These are phyloP conservation scores for Clitoria ternatea DNA, from an alignment of 306 rosid genomes.

Conservation along the genomic window DNA sequence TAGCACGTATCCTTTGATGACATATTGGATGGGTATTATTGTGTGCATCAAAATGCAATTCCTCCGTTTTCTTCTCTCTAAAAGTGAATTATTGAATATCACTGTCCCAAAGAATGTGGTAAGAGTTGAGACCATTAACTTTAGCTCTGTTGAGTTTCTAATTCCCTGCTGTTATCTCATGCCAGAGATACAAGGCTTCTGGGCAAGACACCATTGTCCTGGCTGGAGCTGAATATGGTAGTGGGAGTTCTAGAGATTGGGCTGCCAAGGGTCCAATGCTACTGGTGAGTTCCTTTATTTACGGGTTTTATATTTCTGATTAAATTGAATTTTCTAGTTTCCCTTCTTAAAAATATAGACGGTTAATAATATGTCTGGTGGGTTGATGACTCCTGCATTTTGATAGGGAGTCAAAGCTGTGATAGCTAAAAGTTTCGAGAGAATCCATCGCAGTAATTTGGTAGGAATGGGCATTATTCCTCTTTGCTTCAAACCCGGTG, in stretches of 20 bases:
- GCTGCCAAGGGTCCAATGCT: constrained; percentile 99
- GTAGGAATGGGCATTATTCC: constrained; percentile 96
- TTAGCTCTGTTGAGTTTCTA: constrained; percentile 12
- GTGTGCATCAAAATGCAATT: neutral
- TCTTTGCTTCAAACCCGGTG: constrained; percentile 81
- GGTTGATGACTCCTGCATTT: constrained; percentile 3
- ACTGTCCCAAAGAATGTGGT: neutral
- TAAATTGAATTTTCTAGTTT: neutral
- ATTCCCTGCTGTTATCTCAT: constrained; percentile 23
- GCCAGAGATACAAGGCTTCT: constrained; percentile 67
- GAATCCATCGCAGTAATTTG: constrained; percentile 93
- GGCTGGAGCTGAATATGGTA: constrained; percentile 95
- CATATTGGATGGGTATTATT: neutral
- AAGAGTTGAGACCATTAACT: neutral
- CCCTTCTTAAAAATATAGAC: neutral
- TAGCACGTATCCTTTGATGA: neutral
- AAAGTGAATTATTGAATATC: neutral
- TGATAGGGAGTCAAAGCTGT: constrained; percentile 91
- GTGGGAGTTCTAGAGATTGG: constrained; percentile 94
- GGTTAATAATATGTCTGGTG: neutral
- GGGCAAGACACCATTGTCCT: constrained; percentile 76
- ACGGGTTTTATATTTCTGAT: neutral
- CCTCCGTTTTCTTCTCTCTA: neutral
- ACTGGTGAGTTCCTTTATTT: constrained; percentile 49
- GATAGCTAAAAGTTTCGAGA: constrained; percentile 85